Evolutionary conservation across 495 filamentous ascomycete species (phyloP).

Genomic region (Lasiosphaeria hispida): DNA sequence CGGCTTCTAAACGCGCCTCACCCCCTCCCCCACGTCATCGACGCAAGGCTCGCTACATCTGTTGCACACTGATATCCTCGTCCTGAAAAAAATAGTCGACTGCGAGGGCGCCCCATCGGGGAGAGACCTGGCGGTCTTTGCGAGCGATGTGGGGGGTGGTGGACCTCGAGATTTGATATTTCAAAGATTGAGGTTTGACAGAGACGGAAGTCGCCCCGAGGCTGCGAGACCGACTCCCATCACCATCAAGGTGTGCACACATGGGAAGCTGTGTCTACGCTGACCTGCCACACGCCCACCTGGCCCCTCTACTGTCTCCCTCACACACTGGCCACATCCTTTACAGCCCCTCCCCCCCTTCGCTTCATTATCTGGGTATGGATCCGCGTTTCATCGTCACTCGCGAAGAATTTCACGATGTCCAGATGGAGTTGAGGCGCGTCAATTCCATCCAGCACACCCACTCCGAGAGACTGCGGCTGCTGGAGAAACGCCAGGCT

Average conservation of each 20-base stretch:
- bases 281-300: not conserved
- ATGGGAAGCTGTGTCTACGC: constrained; percentile 3
- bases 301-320: not conserved
- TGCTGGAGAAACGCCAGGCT: constrained; percentile 79
- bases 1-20: not conserved
- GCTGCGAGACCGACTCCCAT: not conserved
- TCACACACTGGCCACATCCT: not conserved
- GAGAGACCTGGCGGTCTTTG: constrained; percentile 33
- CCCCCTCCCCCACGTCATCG: not conserved
- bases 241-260: not conserved
- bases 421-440: constrained; percentile 84
- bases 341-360: not conserved
- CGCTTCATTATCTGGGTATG: constrained; percentile 40
- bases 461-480: constrained; percentile 74
- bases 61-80: not conserved
- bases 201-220: not conserved
- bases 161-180: constrained; percentile 35
- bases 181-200: constrained; percentile 30
- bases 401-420: constrained; percentile 76
- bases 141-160: constrained; percentile 38
- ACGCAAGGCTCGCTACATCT: not conserved
- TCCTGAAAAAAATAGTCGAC: not conserved
- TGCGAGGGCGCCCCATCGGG: constrained; percentile 18
- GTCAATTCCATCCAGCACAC: constrained; percentile 74
- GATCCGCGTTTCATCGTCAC: constrained; percentile 52